Evolutionary conservation across 192 early-diverging fungal genomes (phyloP).

Genomic region (Spinellus fusiger): DNA sequence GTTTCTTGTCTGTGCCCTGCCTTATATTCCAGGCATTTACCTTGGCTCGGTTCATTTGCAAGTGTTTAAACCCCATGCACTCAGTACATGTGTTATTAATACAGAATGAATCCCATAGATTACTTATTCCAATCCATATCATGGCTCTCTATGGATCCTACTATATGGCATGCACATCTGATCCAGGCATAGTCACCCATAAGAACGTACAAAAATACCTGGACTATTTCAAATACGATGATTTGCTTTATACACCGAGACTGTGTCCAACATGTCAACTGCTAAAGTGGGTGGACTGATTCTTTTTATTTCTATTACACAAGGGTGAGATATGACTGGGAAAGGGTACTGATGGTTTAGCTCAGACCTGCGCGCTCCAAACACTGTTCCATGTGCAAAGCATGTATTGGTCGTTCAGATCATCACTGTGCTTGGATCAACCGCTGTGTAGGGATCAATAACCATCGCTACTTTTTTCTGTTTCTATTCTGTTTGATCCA

Average conservation of each 20-base stretch:
- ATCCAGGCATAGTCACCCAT: slow-evolving; percentile 40
- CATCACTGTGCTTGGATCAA: slow-evolving; percentile 56
- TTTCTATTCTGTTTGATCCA: slow-evolving; percentile 43
- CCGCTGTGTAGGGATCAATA: slow-evolving; percentile 46
- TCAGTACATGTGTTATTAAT: too few species aligned
- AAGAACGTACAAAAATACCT: slow-evolving; percentile 35
- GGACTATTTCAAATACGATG: slow-evolving; percentile 39
- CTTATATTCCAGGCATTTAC: too few species aligned
- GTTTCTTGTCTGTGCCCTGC: too few species aligned
- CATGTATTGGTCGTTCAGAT: slow-evolving; percentile 40
- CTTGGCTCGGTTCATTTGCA: too few species aligned
- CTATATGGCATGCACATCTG: slow-evolving; percentile 37
- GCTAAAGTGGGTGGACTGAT: slow-evolving; percentile 35
- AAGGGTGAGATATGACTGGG: too few species aligned
- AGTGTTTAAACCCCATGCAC: too few species aligned
- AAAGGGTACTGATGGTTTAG: not conserved
- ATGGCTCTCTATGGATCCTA: slow-evolving; percentile 38
- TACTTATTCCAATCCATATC: slow-evolving; percentile 37
- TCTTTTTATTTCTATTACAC: not conserved
- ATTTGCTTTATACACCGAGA: slow-evolving; percentile 42
- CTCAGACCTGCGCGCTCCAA: slow-evolving; percentile 50
- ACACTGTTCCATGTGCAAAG: slow-evolving; percentile 50
- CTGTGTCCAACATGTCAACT: slow-evolving; percentile 45
- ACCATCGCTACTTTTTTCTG: slow-evolving; percentile 46
- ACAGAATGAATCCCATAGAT: too few species aligned